These are phyloP conservation scores for Claviceps pusilla DNA, from an alignment of 2,329 filamentous ascomycete genomes.

Conservation along the genomic window DNA sequence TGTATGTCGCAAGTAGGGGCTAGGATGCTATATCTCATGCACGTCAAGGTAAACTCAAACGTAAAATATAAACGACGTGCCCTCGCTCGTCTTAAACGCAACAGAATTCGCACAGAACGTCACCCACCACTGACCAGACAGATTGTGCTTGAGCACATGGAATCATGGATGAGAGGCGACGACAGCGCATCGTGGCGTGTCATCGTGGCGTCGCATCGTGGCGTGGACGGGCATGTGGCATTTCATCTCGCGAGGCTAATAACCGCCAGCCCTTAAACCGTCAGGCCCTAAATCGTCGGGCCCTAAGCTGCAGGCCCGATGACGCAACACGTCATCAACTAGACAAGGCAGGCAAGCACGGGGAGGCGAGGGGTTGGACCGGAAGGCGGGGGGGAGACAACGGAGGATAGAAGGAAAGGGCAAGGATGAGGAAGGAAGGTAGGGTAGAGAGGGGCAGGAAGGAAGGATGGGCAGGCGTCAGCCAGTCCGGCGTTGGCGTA, in stretches of 20 bases:
- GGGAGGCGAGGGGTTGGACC: background rate
- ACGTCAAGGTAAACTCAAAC: background rate
- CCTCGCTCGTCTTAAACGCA: background rate
- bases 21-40: background rate
- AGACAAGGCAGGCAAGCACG: background rate
- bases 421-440: too few species aligned
- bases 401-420: background rate
- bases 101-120: background rate
- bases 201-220: background rate
- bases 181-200: background rate
- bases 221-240: background rate
- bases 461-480: too few species aligned
- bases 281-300: too few species aligned
- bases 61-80: background rate
- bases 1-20: background rate
- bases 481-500: too few species aligned
- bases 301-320: background rate
- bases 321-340: background rate
- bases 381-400: too few species aligned
- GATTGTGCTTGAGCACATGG: background rate
- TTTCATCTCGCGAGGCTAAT: background rate
- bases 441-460: too few species aligned
- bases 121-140: background rate
- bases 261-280: background rate
- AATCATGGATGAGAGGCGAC: background rate